A percentile compares a stretch with the other conserved stretches of the same genome.
These are phyloP conservation scores for Physocladia obscura DNA, from an alignment of 192 early-diverging fungal species.

Conservation along the genomic window DNA sequence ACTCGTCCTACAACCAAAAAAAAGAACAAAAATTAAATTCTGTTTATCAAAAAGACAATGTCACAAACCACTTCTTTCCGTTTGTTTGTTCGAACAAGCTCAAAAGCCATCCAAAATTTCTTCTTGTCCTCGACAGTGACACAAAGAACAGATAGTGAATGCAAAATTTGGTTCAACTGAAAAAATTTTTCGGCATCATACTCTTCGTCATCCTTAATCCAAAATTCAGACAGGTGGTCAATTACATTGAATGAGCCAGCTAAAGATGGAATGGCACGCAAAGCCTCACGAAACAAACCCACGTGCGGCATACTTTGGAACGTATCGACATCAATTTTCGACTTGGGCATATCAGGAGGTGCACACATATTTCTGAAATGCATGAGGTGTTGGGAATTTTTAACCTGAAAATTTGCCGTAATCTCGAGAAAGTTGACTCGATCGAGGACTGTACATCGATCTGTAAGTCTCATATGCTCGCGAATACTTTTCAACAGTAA, in stretches of 20 bases:
- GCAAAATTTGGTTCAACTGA: not conserved
- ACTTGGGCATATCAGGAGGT: not conserved
- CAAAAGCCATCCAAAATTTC: not conserved
- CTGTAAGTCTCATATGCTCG: not conserved
- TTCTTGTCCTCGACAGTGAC: not conserved
- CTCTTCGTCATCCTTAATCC: not conserved
- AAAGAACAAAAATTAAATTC: not conserved
- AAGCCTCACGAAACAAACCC: not conserved
- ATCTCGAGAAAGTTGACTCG: not conserved
- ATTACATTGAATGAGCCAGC: not conserved
- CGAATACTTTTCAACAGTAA: not conserved
- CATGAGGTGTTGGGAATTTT: not conserved
- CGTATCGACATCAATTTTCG: not conserved
- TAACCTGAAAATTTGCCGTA: not conserved
- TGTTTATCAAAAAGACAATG: not conserved
- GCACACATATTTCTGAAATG: not conserved
- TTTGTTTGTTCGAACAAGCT: not conserved
- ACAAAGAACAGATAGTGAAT: not conserved
- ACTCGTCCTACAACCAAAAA: not conserved
- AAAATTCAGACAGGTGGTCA: not conserved
- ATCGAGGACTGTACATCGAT: not conserved
- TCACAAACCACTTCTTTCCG: not conserved
- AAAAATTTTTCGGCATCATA: not conserved
- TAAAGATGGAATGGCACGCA: not conserved
- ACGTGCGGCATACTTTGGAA: not conserved